Percentiles rank a stretch among this genome's conserved stretches.
Evolutionary conservation across 1,284 basidiomycete species (phyloP).

Genomic region (Irpex rosettiformis): DNA sequence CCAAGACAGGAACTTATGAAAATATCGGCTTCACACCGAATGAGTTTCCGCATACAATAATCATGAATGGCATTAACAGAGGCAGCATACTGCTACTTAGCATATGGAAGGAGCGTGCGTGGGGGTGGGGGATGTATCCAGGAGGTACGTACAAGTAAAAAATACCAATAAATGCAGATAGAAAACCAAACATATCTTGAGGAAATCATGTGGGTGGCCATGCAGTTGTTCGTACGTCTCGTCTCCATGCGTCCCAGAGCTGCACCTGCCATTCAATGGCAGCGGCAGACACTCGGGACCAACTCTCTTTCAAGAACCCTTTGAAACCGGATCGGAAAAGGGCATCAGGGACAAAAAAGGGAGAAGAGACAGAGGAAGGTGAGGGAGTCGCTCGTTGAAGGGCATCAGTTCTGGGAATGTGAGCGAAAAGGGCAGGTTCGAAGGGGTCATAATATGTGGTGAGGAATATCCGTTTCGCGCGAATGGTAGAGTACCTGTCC

Average conservation of each 20-base stretch:
- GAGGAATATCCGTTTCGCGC: slow-evolving; percentile 44
- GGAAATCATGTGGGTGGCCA: slow-evolving; percentile 38
- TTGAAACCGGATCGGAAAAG: slow-evolving; percentile 29
- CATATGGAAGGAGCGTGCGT: not conserved
- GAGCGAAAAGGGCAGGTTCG: slow-evolving; percentile 61
- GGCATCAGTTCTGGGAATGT: slow-evolving; percentile 34
- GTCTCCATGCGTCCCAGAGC: slow-evolving; percentile 33
- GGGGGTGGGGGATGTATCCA: not conserved
- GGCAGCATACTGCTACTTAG: not conserved
- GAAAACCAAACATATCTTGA: not conserved
- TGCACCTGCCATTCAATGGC: slow-evolving; percentile 28
- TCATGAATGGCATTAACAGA: not conserved
- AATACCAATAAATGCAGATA: not conserved
- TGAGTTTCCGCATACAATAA: not conserved
- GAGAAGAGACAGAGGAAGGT: slow-evolving; percentile 27
- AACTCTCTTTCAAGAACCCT: slow-evolving; percentile 28
- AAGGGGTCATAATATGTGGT: slow-evolving; percentile 72
- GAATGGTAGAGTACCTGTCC: slow-evolving; percentile 35
- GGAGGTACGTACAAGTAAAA: not conserved
- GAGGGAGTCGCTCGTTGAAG: slow-evolving; percentile 34
- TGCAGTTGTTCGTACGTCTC: slow-evolving; percentile 18
- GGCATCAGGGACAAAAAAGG: slow-evolving; percentile 22
- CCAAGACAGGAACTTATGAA: too few relatives aligned
- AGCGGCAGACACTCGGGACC: slow-evolving; percentile 25
- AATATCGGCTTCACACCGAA: too few relatives aligned